Evolutionary conservation across 371 early-diverging fungal genomes (phyloP).

Genomic region (Lichtheimia corymbifera): DNA sequence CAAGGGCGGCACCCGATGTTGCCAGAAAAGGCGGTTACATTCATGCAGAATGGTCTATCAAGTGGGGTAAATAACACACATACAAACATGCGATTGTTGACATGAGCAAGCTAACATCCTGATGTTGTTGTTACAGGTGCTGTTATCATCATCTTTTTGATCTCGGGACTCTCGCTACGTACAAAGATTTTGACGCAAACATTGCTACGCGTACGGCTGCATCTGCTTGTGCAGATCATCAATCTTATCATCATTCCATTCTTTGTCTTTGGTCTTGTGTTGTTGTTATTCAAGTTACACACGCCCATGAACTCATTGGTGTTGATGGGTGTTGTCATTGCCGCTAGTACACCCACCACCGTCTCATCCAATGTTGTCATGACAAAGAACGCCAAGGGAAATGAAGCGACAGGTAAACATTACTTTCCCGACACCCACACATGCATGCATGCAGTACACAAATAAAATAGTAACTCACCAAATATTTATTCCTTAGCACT

Average conservation of each 20-base stretch:
- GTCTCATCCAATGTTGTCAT: conserved; percentile 75
- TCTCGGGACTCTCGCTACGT: conserved; percentile 66
- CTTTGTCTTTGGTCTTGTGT: conserved; percentile 57
- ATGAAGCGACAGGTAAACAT: conserved; percentile 52
- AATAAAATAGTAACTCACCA: no score
- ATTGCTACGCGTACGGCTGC: conserved; percentile 56
- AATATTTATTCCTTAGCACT: conserved; percentile 38
- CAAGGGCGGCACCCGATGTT: conserved; percentile 55
- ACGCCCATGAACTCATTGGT: conserved; percentile 53
- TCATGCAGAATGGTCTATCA: conserved; percentile 61
- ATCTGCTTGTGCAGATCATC: conserved; percentile 61
- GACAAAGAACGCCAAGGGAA: conserved; percentile 70
- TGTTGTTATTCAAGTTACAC: conserved; percentile 40
- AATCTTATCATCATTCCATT: conserved; percentile 60
- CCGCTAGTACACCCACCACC: conserved; percentile 69
- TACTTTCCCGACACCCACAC: not conserved
- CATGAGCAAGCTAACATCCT: no score
- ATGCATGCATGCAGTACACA: not conserved
- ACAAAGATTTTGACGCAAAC: conserved; percentile 57
- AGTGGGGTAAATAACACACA: conserved; percentile 45
- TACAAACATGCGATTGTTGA: no score
- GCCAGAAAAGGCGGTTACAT: conserved; percentile 61
- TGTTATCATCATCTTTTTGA: conserved; percentile 64
- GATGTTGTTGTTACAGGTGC: conserved; percentile 27
- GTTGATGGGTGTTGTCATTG: conserved; percentile 61